Conservation (phyloP, 345 rosid genomes). For the Trapa incisa region DNA sequence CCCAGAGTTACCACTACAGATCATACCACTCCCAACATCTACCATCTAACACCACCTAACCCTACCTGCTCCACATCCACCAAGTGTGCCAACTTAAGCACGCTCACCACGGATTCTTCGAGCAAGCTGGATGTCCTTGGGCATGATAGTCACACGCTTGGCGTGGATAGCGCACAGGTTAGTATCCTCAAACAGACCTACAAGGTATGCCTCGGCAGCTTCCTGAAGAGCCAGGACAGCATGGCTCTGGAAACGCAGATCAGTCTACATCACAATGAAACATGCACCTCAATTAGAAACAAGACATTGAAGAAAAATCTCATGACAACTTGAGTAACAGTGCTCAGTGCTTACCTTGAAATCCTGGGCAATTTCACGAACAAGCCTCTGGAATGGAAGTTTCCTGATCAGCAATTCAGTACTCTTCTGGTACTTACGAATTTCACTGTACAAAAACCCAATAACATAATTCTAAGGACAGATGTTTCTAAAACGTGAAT, state of each 20-base stretch:
- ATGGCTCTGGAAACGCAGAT: conserved; percentile 88
- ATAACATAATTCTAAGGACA: background rate
- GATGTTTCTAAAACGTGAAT: too few species aligned
- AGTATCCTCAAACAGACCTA: conserved; percentile 84
- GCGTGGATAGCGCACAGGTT: conserved; percentile 85
- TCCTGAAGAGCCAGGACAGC: conserved; percentile 88
- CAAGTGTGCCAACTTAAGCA: conserved; percentile 20
- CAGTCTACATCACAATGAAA: conserved; percentile 31
- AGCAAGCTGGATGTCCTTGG: conserved; percentile 77
- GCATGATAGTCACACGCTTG: conserved; percentile 85
- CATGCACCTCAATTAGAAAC: background rate
- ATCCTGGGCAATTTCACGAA: conserved; percentile 89
- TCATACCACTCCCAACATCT: background rate
- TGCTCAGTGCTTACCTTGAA: conserved; percentile 35
- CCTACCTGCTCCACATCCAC: background rate
- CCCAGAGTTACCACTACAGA: background rate
- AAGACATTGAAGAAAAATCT: too few species aligned
- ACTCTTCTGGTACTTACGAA: conserved; percentile 88
- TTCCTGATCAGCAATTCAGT: conserved; percentile 80
- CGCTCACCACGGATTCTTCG: conserved; percentile 89
- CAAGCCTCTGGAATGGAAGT: conserved; percentile 81
- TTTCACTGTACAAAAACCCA: conserved; percentile 32
- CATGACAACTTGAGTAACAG: too few species aligned
- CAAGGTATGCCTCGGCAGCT: conserved; percentile 84
- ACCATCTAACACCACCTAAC: background rate